Percentiles rank a stretch among this genome's conserved stretches.
phyloP scores from a whole-genome alignment of 176 grass and related monocot genomes.

The Carex pumila region DNA sequence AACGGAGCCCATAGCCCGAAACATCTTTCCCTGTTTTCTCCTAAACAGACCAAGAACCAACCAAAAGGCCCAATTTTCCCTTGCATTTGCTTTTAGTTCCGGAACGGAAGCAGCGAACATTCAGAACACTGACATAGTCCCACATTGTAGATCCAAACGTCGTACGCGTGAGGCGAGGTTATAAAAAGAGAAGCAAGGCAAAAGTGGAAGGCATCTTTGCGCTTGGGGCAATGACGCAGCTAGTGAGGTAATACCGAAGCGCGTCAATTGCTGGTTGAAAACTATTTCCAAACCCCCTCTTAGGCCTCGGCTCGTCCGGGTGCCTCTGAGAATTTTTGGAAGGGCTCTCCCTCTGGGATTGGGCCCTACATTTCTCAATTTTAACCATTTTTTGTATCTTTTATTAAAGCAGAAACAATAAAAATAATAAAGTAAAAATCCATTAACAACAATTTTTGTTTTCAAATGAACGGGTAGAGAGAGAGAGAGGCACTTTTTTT shows the following conservation, averaged over 20 bases:
- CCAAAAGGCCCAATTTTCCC: background rate
- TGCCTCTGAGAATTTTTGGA: conserved; percentile 29
- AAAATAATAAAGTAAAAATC: no score
- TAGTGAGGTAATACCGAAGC: conserved; percentile 72
- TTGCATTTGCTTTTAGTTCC: background rate
- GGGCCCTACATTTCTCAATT: conserved; percentile 1
- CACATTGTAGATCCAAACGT: background rate
- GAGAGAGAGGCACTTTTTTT: no score
- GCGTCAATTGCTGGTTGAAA: conserved; percentile 99
- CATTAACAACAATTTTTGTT: no score
- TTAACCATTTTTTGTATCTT: background rate
- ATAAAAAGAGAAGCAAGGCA: background rate
- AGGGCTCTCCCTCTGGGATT: conserved; percentile 13
- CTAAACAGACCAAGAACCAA: background rate
- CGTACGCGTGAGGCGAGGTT: background rate
- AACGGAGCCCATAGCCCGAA: background rate
- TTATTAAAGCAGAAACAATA: no score
- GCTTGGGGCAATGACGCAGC: conserved; percentile 91
- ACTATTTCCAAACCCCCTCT: conserved; percentile 88
- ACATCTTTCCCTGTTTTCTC: background rate
- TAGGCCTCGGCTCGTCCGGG: conserved; percentile 21
- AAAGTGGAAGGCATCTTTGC: conserved; percentile 29
- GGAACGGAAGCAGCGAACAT: background rate
- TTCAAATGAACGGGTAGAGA: no score
- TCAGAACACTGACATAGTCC: background rate